Evolutionary conservation across 371 early-diverging fungal genomes (phyloP).

Genomic region (Paraphysoderma sedebokerense): DNA sequence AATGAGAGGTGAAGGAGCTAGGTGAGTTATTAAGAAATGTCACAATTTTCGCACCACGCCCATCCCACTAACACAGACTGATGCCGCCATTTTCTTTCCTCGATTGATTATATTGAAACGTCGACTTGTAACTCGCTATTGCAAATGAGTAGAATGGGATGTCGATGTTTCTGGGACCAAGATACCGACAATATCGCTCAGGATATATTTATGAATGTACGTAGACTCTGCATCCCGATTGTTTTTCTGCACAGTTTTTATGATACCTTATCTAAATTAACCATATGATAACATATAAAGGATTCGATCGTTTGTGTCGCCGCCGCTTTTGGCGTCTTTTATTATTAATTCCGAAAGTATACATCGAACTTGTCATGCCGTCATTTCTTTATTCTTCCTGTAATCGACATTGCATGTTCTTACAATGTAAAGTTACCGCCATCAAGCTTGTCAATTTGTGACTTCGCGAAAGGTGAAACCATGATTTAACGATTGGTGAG

Average conservation of each 20-base stretch:
- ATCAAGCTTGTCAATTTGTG: no score
- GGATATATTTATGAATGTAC: slow-evolving; percentile 28
- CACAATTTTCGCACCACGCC: no score
- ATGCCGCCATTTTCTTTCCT: background rate
- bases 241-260: background rate
- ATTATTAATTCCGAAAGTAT: slow-evolving; percentile 17
- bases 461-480: no score
- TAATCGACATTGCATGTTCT: no score
- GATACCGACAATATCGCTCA: slow-evolving; percentile 36
- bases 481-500: no score
- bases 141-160: slow-evolving; percentile 16
- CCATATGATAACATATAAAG: slow-evolving; percentile 5
- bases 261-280: background rate
- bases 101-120: no score
- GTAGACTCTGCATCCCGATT: background rate
- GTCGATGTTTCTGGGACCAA: slow-evolving; percentile 33
- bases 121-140: background rate
- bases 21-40: no score
- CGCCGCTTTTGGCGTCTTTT: slow-evolving; percentile 21
- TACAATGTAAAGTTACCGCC: no score
- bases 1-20: slow-evolving; percentile 30
- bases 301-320: slow-evolving; percentile 31
- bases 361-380: no score
- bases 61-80: no score
- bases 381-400: no score